A percentile compares a stretch with the other conserved stretches of the same genome.
Conservation (phyloP, 2,329 filamentous ascomycete species). For the Pseudogymnoascus sp. region DNA sequence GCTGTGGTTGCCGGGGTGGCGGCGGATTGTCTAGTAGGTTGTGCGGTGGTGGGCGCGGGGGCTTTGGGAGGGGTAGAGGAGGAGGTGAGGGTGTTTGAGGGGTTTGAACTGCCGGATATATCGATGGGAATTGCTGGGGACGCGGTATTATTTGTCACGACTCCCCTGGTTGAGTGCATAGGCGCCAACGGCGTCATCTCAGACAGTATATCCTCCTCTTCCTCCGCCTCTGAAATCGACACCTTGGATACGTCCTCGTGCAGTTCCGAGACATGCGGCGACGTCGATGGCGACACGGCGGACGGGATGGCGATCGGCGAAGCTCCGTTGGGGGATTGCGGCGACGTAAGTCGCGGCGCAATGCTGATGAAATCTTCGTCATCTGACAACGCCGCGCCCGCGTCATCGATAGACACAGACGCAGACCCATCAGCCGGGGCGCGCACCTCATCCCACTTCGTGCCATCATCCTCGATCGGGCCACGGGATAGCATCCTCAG, state of each 20-base stretch:
- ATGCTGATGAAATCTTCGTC: constrained; percentile 14
- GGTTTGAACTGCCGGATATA: not conserved
- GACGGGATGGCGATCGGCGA: not conserved
- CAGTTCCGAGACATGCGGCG: not conserved
- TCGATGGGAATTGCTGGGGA: not conserved
- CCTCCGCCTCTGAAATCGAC: not conserved
- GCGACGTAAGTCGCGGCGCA: not conserved
- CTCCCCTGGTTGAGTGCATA: not conserved
- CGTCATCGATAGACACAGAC: constrained; percentile 17
- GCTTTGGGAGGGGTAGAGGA: not conserved
- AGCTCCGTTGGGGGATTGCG: not conserved
- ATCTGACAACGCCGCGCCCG: constrained; percentile 13
- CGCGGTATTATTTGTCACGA: not conserved
- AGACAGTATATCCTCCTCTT: not conserved
- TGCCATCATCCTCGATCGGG: constrained; percentile 39
- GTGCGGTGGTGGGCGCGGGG: not conserved
- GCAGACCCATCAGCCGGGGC: constrained; percentile 26
- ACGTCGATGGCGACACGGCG: not conserved
- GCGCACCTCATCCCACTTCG: constrained; percentile 26
- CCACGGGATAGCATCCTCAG: constrained; percentile 43
- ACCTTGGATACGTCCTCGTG: not conserved
- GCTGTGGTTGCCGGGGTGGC: too few relatives aligned
- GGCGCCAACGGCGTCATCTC: not conserved
- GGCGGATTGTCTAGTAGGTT: too few relatives aligned
- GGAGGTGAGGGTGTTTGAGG: not conserved